Conservation (phyloP, 495 filamentous ascomycete genomes). For the Staphylotrichum tortipilum region DNA sequence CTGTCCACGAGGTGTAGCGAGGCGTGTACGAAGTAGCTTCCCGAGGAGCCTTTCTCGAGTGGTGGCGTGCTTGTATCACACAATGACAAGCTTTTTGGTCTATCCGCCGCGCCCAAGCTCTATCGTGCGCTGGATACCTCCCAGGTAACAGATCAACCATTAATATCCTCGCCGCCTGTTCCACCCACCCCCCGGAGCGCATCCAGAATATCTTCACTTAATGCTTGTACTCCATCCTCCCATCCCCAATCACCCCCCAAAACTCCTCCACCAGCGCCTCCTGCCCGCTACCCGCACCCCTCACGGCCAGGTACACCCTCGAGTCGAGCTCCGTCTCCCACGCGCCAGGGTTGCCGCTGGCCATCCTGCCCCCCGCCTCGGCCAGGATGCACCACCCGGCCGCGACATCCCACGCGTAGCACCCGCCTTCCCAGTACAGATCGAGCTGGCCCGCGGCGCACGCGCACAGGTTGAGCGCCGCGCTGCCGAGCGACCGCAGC, state of each 20-base stretch:
- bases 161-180: too few relatives aligned
- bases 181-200: too few relatives aligned
- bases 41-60: too few relatives aligned
- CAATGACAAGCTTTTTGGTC: too few relatives aligned
- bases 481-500: slow-evolving; percentile 64
- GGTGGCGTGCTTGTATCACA: too few relatives aligned
- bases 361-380: slow-evolving; percentile 78
- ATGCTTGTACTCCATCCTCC: slow-evolving; percentile 45
- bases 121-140: too few relatives aligned
- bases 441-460: slow-evolving; percentile 74
- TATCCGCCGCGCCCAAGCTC: too few relatives aligned
- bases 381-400: slow-evolving; percentile 82
- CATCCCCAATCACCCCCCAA: slow-evolving; percentile 46
- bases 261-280: slow-evolving; percentile 74
- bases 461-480: slow-evolving; percentile 76
- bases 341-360: slow-evolving; percentile 64
- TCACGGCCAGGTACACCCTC: slow-evolving; percentile 69
- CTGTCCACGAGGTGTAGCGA: too few relatives aligned
- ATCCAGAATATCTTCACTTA: too few relatives aligned
- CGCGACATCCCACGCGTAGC: slow-evolving; percentile 92
- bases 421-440: slow-evolving; percentile 88
- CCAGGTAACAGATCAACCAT: too few relatives aligned
- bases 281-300: slow-evolving; percentile 58
- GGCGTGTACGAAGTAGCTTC: too few relatives aligned
- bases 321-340: slow-evolving; percentile 71